Conservation (phyloP, 768 basidiomycete genomes). For the Naganishia vishniacii region DNA sequence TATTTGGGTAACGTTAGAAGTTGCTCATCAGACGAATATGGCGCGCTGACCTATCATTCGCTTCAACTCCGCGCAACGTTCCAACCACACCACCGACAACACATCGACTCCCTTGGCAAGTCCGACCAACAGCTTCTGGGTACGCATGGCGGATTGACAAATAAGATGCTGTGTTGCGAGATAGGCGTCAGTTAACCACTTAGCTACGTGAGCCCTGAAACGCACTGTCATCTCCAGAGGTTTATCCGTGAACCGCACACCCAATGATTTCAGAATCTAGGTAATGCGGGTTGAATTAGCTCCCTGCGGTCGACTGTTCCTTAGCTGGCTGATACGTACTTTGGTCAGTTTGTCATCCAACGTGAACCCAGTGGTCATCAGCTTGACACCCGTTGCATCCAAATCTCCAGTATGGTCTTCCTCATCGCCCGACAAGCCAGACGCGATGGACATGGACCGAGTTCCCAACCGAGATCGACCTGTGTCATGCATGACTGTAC, state of each 20-base stretch:
- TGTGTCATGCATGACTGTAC: background rate
- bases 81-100: conserved; percentile 65
- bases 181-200: background rate
- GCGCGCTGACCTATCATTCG: conserved; percentile 60
- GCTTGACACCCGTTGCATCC: conserved; percentile 46
- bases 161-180: conserved; percentile 57
- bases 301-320: too few relatives aligned
- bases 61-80: conserved; percentile 56
- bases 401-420: conserved; percentile 20
- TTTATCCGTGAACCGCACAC: conserved; percentile 60
- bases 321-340: conserved; percentile 48
- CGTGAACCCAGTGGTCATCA: conserved; percentile 66
- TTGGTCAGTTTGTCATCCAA: conserved; percentile 59
- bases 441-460: background rate
- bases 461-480: background rate
- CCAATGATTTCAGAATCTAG: conserved; percentile 63
- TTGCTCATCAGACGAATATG: background rate
- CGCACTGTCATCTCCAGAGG: conserved; percentile 61
- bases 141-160: conserved; percentile 64
- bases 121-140: conserved; percentile 81
- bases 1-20: conserved; percentile 40
- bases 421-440: conserved; percentile 4
- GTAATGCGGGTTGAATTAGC: too few relatives aligned
- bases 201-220: background rate
- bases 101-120: conserved; percentile 61